These are phyloP conservation scores for Aspergillus hortae DNA, from an alignment of 2,329 filamentous ascomycete genomes.

Conservation along the genomic window DNA sequence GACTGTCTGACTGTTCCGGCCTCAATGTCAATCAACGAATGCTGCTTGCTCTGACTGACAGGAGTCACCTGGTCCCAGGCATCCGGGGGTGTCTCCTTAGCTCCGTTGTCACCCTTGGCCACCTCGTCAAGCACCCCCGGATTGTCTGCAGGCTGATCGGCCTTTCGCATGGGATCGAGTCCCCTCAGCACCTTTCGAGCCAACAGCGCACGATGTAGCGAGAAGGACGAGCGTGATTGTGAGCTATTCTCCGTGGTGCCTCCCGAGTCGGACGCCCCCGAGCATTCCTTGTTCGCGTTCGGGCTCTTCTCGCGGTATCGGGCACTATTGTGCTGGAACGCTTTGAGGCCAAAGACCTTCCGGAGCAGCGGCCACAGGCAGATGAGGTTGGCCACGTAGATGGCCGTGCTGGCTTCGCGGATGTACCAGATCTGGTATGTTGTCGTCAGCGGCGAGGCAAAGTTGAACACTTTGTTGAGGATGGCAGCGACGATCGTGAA, in stretches of 20 bases:
- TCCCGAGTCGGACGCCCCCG: slow-evolving; percentile 11
- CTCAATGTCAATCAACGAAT: slow-evolving; percentile 1
- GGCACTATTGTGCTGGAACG: slow-evolving; percentile 26
- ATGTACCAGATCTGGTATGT: slow-evolving; percentile 44
- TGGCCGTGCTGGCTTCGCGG: slow-evolving; percentile 37
- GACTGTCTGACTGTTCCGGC: background rate
- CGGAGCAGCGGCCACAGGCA: slow-evolving; percentile 29
- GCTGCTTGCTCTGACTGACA: background rate
- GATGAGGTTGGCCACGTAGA: slow-evolving; percentile 46
- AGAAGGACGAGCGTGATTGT: slow-evolving; percentile 19
- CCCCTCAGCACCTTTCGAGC: slow-evolving; percentile 7
- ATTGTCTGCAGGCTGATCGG: background rate
- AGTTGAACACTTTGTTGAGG: slow-evolving; percentile 47
- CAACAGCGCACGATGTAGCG: slow-evolving; percentile 11
- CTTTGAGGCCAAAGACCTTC: slow-evolving; percentile 26
- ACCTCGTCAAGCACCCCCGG: background rate
- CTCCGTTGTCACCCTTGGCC: background rate
- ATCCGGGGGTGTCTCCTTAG: background rate
- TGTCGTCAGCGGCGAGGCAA: slow-evolving; percentile 33
- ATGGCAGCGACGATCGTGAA: slow-evolving; percentile 46
- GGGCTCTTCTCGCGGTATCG: slow-evolving; percentile 15
- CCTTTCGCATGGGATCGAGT: background rate
- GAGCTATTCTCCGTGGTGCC: slow-evolving; percentile 5
- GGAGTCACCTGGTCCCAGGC: background rate
- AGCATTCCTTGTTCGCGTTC: slow-evolving; percentile 15